Conservation (phyloP, 495 filamentous ascomycete genomes). For the Neurospora sp. region DNA sequence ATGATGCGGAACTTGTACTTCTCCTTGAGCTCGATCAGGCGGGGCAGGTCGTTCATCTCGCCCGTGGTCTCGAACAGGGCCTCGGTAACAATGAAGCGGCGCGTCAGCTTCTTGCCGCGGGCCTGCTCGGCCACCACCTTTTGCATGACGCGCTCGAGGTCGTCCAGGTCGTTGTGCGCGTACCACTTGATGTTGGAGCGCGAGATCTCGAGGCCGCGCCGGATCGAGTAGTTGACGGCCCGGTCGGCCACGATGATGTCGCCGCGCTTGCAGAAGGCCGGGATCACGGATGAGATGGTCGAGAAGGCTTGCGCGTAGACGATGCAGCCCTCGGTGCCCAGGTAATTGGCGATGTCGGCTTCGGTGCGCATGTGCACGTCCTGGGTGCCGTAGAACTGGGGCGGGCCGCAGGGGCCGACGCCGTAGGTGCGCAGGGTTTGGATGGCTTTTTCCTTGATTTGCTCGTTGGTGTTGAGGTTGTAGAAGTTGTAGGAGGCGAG, state of each 20-base stretch:
- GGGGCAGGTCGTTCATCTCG: constrained; percentile 75
- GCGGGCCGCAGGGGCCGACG: constrained; percentile 91
- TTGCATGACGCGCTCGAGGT: constrained; percentile 76
- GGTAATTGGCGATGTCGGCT: constrained; percentile 79
- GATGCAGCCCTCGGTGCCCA: constrained; percentile 81
- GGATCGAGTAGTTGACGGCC: constrained; percentile 86
- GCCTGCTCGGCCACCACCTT: constrained; percentile 81
- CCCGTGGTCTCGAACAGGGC: constrained; percentile 87
- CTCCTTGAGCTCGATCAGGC: constrained; percentile 79
- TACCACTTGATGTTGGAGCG: constrained; percentile 87
- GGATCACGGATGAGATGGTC: constrained; percentile 88
- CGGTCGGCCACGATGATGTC: constrained; percentile 98
- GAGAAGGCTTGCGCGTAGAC: constrained; percentile 93
- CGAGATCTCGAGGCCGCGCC: constrained; percentile 88
- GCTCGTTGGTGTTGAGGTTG: constrained; percentile 87
- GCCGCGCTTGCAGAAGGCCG: constrained; percentile 90
- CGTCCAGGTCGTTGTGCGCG: constrained; percentile 92
- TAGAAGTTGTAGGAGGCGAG: constrained; percentile 93
- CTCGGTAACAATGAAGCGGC: constrained; percentile 94
- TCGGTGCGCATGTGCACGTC: constrained; percentile 98
- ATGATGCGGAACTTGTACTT: constrained; percentile 97
- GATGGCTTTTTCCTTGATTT: constrained; percentile 88
- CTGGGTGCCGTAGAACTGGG: constrained; percentile 96
- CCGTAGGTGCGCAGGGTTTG: constrained; percentile 90
- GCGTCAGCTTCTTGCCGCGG: constrained; percentile 71